These are phyloP conservation scores for Pythium aristosporum DNA, from an alignment of 352 stramenopile genomes.

Conservation along the genomic window DNA sequence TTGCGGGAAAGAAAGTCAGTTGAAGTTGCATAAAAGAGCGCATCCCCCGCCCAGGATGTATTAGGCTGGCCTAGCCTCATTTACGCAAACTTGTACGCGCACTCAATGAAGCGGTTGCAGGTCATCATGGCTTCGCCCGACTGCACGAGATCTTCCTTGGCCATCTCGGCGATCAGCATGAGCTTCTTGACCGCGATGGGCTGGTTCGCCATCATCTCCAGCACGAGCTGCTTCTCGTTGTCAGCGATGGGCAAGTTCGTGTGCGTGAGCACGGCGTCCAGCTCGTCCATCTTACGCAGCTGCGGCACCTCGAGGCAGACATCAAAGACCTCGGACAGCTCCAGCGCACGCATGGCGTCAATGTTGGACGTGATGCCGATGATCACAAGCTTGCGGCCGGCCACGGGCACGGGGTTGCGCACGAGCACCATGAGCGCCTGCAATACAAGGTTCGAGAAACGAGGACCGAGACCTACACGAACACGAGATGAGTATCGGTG, in stretches of 20 bases:
- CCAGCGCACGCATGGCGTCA: conserved; percentile 91
- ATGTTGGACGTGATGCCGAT: conserved; percentile 95
- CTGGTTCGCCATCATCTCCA: conserved; percentile 77
- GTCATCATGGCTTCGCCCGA: conserved; percentile 72
- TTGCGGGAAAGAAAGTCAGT: conserved; percentile 8
- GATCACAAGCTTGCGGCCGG: conserved; percentile 94
- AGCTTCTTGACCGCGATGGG: conserved; percentile 99
- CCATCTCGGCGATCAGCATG: conserved; percentile 97
- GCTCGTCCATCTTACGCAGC: conserved; percentile 86
- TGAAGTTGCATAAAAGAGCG: conserved; percentile 19
- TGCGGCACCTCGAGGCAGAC: conserved; percentile 92
- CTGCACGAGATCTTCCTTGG: conserved; percentile 81
- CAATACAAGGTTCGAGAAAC: conserved; percentile 98
- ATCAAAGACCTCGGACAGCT: conserved; percentile 94
- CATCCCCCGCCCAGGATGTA: background rate
- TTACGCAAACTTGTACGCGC: conserved; percentile 68
- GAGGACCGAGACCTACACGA: conserved; percentile 87
- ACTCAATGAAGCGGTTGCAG: conserved; percentile 78
- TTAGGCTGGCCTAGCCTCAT: background rate
- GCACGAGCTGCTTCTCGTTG: conserved; percentile 63
- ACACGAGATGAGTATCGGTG: background rate
- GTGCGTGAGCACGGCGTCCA: conserved; percentile 85
- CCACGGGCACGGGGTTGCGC: conserved; percentile 94
- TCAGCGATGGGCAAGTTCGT: conserved; percentile 75
- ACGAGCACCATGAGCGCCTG: conserved; percentile 98